Percentiles rank a stretch among this genome's conserved stretches.
Evolutionary conservation across 805 yeast species (phyloP).

Genomic region (Schizosaccharomyces cryophilus): DNA sequence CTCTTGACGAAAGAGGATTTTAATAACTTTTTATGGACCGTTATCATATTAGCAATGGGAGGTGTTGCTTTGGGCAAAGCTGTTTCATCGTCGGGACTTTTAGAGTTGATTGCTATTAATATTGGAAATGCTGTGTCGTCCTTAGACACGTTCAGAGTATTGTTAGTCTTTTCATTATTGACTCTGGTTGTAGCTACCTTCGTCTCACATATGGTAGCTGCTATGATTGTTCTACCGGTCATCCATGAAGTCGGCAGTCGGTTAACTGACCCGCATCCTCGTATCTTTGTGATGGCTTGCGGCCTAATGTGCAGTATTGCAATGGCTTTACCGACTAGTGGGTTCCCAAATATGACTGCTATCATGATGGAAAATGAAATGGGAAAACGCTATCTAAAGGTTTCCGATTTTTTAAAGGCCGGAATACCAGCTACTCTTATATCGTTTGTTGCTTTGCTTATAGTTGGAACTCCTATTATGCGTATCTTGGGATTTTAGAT

Average conservation of each 20-base stretch:
- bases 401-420: slow-evolving; percentile 59
- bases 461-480: slow-evolving; percentile 46
- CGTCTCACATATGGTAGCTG: slow-evolving; percentile 92
- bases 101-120: slow-evolving; percentile 46
- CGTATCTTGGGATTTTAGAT: not conserved
- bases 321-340: slow-evolving; percentile 93
- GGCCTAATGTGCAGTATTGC: slow-evolving; percentile 69
- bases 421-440: slow-evolving; percentile 76
- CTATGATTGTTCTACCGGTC: slow-evolving; percentile 72
- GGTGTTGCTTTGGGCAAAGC: slow-evolving; percentile 91
- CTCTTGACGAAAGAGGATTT: slow-evolving; percentile 69
- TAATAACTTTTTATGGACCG: slow-evolving; percentile 91
- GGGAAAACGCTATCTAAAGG: slow-evolving; percentile 74
- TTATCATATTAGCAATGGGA: slow-evolving; percentile 90
- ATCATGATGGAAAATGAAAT: slow-evolving; percentile 81
- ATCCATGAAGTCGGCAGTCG: slow-evolving; percentile 70
- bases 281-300: slow-evolving; percentile 42
- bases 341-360: slow-evolving; percentile 94
- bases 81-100: slow-evolving; percentile 70
- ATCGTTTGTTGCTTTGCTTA: slow-evolving; percentile 45
- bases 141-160: slow-evolving; percentile 46
- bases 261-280: slow-evolving; percentile 45
- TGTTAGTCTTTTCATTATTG: slow-evolving; percentile 56
- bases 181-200: slow-evolving; percentile 75
- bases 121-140: slow-evolving; percentile 42